A percentile compares a stretch with the other conserved stretches of the same genome.
These are phyloP conservation scores for Coemansia sp. DNA, from an alignment of 192 early-diverging fungal genomes.

Conservation along the genomic window DNA sequence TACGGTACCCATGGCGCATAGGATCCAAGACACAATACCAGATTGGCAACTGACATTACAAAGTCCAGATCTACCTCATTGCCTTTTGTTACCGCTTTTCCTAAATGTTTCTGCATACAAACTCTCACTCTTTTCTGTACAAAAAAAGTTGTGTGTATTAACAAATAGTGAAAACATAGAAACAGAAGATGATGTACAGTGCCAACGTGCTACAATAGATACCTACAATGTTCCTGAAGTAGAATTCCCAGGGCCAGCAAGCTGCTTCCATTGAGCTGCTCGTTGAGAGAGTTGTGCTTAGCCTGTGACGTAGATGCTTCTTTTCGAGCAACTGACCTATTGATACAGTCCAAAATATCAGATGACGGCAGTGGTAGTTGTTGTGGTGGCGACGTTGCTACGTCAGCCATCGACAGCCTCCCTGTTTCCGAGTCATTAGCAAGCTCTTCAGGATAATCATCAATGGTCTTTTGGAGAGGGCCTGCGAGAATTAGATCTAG, in stretches of 20 bases:
- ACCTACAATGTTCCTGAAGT: constrained; percentile 42
- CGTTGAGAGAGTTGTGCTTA: constrained; percentile 11
- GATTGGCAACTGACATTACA: too few species aligned
- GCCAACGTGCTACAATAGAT: constrained; percentile 17
- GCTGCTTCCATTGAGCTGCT: constrained; percentile 40
- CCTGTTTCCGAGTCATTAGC: not conserved
- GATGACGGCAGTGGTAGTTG: constrained; percentile 44
- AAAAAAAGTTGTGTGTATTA: too few species aligned
- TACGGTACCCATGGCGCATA: too few species aligned
- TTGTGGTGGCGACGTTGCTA: not conserved
- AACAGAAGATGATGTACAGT: not conserved
- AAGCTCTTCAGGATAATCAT: constrained; percentile 6
- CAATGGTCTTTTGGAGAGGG: constrained; percentile 10
- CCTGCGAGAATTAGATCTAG: not conserved
- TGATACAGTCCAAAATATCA: constrained; percentile 42
- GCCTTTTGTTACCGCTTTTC: too few species aligned
- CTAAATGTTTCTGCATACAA: too few species aligned
- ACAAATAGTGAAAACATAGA: not conserved
- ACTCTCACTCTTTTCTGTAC: too few species aligned
- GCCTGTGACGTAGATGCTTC: constrained; percentile 13
- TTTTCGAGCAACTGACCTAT: constrained; percentile 15
- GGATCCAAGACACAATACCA: too few species aligned
- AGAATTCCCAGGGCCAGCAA: constrained; percentile 49
- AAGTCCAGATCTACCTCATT: too few species aligned
- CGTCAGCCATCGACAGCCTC: not conserved